These are phyloP conservation scores for Ambrosia hybrid DNA, from an alignment of 140 eudicot genomes.

Conservation along the genomic window DNA sequence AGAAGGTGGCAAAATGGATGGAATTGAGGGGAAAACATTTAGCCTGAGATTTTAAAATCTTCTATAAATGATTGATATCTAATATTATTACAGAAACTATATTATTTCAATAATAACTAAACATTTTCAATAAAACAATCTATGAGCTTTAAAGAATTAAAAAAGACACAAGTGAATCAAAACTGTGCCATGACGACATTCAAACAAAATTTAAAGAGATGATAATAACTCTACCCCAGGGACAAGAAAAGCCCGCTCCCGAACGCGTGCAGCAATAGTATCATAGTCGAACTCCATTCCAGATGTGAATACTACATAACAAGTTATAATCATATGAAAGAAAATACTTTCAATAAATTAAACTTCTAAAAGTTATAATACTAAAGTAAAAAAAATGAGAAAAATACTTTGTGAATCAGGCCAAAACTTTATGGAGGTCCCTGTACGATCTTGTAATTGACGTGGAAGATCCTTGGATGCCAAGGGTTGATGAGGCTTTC, in stretches of 20 bases:
- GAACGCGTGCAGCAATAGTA: constrained; percentile 85
- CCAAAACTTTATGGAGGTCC: constrained; percentile 80
- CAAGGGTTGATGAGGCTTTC: constrained; percentile 69
- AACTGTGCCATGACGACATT: neutral
- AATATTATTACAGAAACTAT: neutral
- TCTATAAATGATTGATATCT: neutral
- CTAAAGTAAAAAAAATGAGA: neutral
- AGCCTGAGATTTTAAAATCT: too few relatives aligned
- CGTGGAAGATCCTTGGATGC: constrained; percentile 57
- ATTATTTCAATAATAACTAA: neutral
- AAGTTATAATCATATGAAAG: constrained; percentile 9
- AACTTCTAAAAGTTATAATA: neutral
- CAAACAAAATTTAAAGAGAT: constrained; percentile 15
- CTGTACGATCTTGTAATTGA: constrained; percentile 44
- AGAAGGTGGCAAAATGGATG: too few relatives aligned
- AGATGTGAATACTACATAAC: constrained; percentile 81
- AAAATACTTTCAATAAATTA: constrained; percentile 10
- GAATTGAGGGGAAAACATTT: too few relatives aligned
- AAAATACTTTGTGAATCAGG: constrained; percentile 75
- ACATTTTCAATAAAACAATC: too few relatives aligned
- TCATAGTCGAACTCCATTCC: constrained; percentile 77
- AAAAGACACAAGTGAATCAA: neutral
- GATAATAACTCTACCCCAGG: constrained; percentile 63
- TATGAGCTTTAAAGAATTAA: neutral
- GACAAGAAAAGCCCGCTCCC: constrained; percentile 95